Percentiles rank a stretch among this genome's conserved stretches.
phyloP scores from a whole-genome alignment of 441 rosid genomes.

The Syzygium malaccense region DNA sequence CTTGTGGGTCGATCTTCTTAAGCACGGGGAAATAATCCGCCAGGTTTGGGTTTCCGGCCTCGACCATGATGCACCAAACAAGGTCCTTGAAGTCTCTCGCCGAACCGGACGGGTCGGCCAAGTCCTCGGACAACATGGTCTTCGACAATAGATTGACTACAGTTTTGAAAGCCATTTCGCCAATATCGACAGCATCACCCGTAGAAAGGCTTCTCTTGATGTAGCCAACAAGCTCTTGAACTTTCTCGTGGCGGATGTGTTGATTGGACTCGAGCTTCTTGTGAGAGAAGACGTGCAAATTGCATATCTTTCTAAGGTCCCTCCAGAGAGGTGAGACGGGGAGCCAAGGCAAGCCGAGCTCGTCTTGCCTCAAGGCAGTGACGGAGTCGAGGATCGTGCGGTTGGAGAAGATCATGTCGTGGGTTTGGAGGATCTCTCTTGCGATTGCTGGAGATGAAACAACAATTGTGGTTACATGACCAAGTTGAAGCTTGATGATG shows the following conservation, averaged over 20 bases:
- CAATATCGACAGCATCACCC: neutral
- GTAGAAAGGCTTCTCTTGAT: neutral
- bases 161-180: neutral
- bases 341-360: neutral
- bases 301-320: neutral
- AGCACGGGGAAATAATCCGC: neutral
- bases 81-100: conserved; percentile 3
- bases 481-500: conserved; percentile 3
- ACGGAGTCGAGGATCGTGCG: neutral
- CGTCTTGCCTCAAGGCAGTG: neutral
- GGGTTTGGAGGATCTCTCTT: conserved; percentile 1
- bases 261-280: conserved; percentile 1
- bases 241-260: neutral
- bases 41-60: neutral
- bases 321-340: neutral
- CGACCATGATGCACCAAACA: neutral
- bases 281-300: neutral
- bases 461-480: neutral
- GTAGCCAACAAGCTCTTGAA: neutral
- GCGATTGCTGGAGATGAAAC: conserved; percentile 1
- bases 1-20: neutral
- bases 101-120: neutral
- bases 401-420: neutral
- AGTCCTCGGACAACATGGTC: neutral
- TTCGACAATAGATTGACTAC: neutral